These are phyloP conservation scores for Fagopyrum homotropicum DNA, from an alignment of 148 eudicot species.

Conservation along the genomic window DNA sequence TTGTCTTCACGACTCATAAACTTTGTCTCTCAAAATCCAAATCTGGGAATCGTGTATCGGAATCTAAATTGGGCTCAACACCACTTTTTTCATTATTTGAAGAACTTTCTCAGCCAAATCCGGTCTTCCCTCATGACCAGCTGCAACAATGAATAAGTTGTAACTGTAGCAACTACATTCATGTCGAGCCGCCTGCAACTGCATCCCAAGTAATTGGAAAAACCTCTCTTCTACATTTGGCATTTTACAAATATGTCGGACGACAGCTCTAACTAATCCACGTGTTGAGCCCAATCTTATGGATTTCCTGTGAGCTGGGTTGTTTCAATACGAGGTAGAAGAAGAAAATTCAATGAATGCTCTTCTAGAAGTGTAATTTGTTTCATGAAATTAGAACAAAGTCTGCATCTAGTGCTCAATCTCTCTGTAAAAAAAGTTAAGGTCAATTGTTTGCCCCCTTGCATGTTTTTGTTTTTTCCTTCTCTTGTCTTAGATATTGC, in stretches of 20 bases:
- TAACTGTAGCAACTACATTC: slow-evolving; percentile 24
- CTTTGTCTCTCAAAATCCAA: too few relatives aligned
- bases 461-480: too few relatives aligned
- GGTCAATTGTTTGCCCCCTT: too few relatives aligned
- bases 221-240: slow-evolving; percentile 49
- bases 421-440: too few relatives aligned
- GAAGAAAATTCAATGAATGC: too few relatives aligned
- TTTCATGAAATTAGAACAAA: too few relatives aligned
- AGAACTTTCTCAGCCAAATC: slow-evolving; percentile 57
- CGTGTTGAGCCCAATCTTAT: slow-evolving; percentile 6
- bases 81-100: slow-evolving; percentile 48
- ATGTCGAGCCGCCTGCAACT: slow-evolving; percentile 39
- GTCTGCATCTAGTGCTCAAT: too few relatives aligned
- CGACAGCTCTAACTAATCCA: slow-evolving; percentile 41
- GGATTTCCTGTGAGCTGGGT: too few relatives aligned
- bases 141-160: slow-evolving; percentile 67
- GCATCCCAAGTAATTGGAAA: slow-evolving; percentile 54
- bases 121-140: slow-evolving; percentile 52
- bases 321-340: too few relatives aligned
- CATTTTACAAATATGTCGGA: slow-evolving; percentile 37
- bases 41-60: slow-evolving; percentile 16
- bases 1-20: too few relatives aligned
- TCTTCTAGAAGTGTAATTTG: too few relatives aligned
- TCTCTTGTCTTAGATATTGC: too few relatives aligned
- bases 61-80: slow-evolving; percentile 28